These are phyloP conservation scores for Pseudodiploospora longispora DNA, from an alignment of 2,329 filamentous ascomycete species.

Conservation along the genomic window DNA sequence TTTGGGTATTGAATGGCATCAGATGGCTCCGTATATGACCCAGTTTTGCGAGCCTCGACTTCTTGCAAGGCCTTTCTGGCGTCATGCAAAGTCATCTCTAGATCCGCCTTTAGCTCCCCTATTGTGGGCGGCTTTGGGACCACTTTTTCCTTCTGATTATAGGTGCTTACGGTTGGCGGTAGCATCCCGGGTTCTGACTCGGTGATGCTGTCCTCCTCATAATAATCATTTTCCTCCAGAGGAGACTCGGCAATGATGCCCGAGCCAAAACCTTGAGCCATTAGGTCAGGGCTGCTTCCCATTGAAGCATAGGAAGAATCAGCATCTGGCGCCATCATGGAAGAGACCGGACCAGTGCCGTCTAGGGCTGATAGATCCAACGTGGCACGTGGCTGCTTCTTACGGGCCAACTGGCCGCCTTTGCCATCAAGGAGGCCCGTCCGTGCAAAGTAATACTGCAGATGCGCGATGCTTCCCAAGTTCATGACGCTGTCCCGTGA, in stretches of 20 bases:
- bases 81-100: slow-evolving; percentile 61
- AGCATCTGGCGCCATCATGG: slow-evolving; percentile 37
- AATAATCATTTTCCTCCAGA: slow-evolving; percentile 32
- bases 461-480: slow-evolving; percentile 88
- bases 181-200: slow-evolving; percentile 71
- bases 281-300: slow-evolving; percentile 50
- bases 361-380: slow-evolving; percentile 50
- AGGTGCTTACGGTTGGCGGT: slow-evolving; percentile 95
- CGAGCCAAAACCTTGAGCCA: slow-evolving; percentile 29
- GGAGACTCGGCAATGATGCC: slow-evolving; percentile 40
- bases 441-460: slow-evolving; percentile 96
- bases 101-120: slow-evolving; percentile 59
- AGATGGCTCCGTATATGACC: slow-evolving; percentile 18
- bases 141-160: slow-evolving; percentile 74
- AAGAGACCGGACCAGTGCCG: slow-evolving; percentile 23
- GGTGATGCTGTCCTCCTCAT: slow-evolving; percentile 51
- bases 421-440: slow-evolving; percentile 92
- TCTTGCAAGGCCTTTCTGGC: slow-evolving; percentile 61
- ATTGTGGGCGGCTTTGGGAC: slow-evolving; percentile 79
- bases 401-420: slow-evolving; percentile 73
- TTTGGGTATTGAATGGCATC: slow-evolving; percentile 25
- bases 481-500: slow-evolving; percentile 94
- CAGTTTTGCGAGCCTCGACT: slow-evolving; percentile 33
- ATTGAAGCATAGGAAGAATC: slow-evolving; percentile 55
- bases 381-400: slow-evolving; percentile 51